Evolutionary conservation across 495 filamentous ascomycete genomes (phyloP).

Genomic region (Glutinoglossum americanum): DNA sequence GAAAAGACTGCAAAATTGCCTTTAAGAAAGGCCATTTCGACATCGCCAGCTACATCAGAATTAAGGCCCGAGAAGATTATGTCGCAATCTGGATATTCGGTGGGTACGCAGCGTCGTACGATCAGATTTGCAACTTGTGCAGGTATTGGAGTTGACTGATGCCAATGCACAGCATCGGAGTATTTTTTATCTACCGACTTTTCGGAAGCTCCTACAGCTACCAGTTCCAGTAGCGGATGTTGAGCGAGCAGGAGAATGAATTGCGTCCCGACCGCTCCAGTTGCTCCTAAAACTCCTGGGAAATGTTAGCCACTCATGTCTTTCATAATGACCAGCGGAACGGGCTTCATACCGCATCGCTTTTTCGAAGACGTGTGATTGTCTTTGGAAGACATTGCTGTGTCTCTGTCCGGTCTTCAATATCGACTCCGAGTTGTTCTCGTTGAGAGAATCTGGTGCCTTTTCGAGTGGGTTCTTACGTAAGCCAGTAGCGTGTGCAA

Average conservation of each 20-base stretch:
- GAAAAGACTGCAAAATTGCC: conserved; percentile 66
- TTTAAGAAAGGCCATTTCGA: conserved; percentile 61
- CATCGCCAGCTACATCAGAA: conserved; percentile 60
- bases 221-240: conserved; percentile 54
- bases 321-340: conserved; percentile 7
- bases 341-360: conserved; percentile 9
- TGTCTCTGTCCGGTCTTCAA: background rate
- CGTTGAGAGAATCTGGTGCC: background rate
- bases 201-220: conserved; percentile 58
- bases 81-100: conserved; percentile 61
- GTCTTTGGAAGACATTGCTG: background rate
- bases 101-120: conserved; percentile 51
- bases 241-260: conserved; percentile 66
- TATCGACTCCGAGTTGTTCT: background rate
- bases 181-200: conserved; percentile 67
- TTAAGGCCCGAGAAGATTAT: conserved; percentile 70
- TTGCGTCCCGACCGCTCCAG: conserved; percentile 66
- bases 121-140: conserved; percentile 42
- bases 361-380: conserved; percentile 1
- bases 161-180: conserved; percentile 66
- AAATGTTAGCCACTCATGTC: conserved; percentile 5
- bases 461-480: background rate
- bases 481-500: background rate
- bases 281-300: conserved; percentile 42
- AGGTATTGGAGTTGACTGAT: conserved; percentile 56